Evolutionary conservation across 2,329 filamentous ascomycete species (phyloP).

Genomic region (Penicillium digitatum): DNA sequence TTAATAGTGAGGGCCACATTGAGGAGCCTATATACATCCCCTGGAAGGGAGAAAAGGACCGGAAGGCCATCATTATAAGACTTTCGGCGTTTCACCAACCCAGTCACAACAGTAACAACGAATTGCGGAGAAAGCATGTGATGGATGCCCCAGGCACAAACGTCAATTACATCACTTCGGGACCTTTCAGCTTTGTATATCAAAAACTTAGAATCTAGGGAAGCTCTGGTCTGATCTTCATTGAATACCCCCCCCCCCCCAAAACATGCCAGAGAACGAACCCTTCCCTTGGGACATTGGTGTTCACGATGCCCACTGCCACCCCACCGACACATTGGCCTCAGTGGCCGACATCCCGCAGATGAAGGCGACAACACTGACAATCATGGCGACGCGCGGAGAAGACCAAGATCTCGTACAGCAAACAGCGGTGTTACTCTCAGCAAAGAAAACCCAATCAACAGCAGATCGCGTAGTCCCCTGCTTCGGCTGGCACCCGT

Average conservation of each 20-base stretch:
- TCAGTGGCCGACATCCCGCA: conserved; percentile 51
- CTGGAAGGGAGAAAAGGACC: background rate
- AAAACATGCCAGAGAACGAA: background rate
- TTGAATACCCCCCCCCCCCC: background rate
- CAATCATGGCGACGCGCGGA: conserved; percentile 59
- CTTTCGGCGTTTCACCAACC: background rate
- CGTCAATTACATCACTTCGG: conserved; percentile 6
- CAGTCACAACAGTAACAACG: background rate
- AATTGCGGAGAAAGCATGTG: conserved; percentile 12
- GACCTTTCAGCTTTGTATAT: background rate
- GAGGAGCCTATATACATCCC: conserved; percentile 12
- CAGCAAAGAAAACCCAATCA: conserved; percentile 10
- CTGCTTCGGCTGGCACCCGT: conserved; percentile 65
- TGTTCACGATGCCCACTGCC: conserved; percentile 63
- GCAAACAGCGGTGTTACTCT: conserved; percentile 41
- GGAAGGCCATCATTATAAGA: background rate
- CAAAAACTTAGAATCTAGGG: background rate
- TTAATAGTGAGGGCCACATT: conserved; percentile 30
- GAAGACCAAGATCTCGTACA: conserved; percentile 60
- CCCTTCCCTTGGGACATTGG: conserved; percentile 60
- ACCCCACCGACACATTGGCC: conserved; percentile 62
- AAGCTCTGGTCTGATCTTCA: background rate
- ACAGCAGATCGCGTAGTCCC: conserved; percentile 50
- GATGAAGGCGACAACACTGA: conserved; percentile 58
- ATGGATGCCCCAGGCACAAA: conserved; percentile 11